These are phyloP conservation scores for Neurospora sp. DNA, from an alignment of 2,329 filamentous ascomycete species.

Conservation along the genomic window DNA sequence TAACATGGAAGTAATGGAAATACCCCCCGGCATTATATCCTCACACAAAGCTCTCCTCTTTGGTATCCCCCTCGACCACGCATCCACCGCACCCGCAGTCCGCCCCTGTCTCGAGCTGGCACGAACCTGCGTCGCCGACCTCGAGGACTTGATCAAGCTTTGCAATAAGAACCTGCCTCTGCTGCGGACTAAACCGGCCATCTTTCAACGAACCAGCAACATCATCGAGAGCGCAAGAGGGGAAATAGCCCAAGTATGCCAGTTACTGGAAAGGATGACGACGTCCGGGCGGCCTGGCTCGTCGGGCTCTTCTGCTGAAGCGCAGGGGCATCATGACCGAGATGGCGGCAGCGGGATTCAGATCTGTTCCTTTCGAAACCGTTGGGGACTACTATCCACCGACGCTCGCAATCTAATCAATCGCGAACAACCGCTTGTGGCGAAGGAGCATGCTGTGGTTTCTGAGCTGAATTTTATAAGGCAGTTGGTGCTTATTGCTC, in stretches of 20 bases:
- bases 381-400: not conserved
- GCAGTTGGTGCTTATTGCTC: slow-evolving; percentile 3
- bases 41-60: slow-evolving; percentile 4
- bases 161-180: slow-evolving; percentile 20
- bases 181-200: slow-evolving; percentile 15
- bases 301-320: not conserved
- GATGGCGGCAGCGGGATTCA: not conserved
- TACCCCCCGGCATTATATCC: not conserved
- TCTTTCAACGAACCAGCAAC: slow-evolving; percentile 20
- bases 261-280: not conserved
- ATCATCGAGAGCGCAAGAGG: slow-evolving; percentile 20
- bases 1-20: not conserved
- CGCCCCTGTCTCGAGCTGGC: slow-evolving; percentile 23
- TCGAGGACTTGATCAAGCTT: slow-evolving; percentile 25
- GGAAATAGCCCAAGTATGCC: not conserved
- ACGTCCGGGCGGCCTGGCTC: not conserved
- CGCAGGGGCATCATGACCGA: not conserved
- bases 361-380: not conserved
- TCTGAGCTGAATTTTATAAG: slow-evolving; percentile 4
- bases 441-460: slow-evolving; percentile 4
- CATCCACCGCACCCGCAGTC: slow-evolving; percentile 16
- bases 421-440: slow-evolving; percentile 1
- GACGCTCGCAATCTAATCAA: slow-evolving; percentile 4
- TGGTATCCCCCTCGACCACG: slow-evolving; percentile 17
- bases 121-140: slow-evolving; percentile 22